phyloP scores from a whole-genome alignment of 371 early-diverging fungal species.

The Mucor indicus region DNA sequence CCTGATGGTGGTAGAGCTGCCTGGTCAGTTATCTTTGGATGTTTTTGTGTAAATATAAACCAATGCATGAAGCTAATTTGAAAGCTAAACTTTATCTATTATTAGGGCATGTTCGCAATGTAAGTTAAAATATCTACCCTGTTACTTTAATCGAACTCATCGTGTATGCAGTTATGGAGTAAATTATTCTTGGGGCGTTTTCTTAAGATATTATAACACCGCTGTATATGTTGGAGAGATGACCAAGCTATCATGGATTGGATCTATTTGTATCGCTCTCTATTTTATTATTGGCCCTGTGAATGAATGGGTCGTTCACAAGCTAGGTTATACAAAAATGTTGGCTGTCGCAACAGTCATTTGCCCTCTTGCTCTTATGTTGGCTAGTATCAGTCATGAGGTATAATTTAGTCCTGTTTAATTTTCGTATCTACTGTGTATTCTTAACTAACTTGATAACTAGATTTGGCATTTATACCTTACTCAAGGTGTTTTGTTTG shows the following conservation, averaged over 20 bases:
- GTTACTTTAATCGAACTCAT: too few species aligned
- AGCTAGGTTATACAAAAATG: slow-evolving; percentile 52
- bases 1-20: slow-evolving; percentile 31
- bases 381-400: slow-evolving; percentile 59
- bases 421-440: too few species aligned
- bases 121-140: too few species aligned
- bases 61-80: neutral
- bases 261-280: slow-evolving; percentile 35
- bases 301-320: slow-evolving; percentile 45
- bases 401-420: too few species aligned
- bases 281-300: slow-evolving; percentile 39
- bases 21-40: slow-evolving; percentile 30
- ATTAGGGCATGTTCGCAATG: slow-evolving; percentile 36
- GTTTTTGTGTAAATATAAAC: slow-evolving; percentile 30
- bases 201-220: slow-evolving; percentile 26
- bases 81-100: neutral
- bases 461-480: slow-evolving; percentile 65
- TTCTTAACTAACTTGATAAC: neutral
- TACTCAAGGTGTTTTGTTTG: slow-evolving; percentile 71
- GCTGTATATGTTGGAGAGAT: slow-evolving; percentile 27
- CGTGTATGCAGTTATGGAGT: slow-evolving; percentile 38
- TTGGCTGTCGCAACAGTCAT: slow-evolving; percentile 46
- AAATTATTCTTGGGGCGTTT: slow-evolving; percentile 41
- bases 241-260: slow-evolving; percentile 38
- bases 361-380: slow-evolving; percentile 55